A percentile compares a stretch with the other conserved stretches of the same genome.
phyloP scores from a whole-genome alignment of 2,329 filamentous ascomycete species.

The Exophiala viscosa region DNA sequence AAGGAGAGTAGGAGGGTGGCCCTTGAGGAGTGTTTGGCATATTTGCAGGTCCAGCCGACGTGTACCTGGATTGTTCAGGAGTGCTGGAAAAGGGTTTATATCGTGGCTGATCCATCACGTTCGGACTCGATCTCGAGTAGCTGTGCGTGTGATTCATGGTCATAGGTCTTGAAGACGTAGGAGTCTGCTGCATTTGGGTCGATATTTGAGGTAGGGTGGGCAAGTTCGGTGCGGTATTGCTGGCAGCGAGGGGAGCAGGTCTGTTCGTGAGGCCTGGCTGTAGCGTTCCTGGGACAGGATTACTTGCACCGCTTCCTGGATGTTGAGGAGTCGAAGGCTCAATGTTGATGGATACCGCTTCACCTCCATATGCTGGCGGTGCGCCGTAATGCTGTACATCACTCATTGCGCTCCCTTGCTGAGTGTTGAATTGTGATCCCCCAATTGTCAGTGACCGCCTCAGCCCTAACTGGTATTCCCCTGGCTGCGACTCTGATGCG shows the following conservation, averaged over 20 bases:
- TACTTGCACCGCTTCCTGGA: slow-evolving; percentile 33
- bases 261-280: slow-evolving; percentile 54
- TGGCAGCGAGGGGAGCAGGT: slow-evolving; percentile 49
- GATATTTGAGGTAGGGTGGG: slow-evolving; percentile 53
- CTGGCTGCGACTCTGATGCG: slow-evolving; percentile 9
- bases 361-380: slow-evolving; percentile 46
- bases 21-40: slow-evolving; percentile 52
- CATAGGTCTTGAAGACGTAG: slow-evolving; percentile 62
- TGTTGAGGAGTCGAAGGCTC: slow-evolving; percentile 54
- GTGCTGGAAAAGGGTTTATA: slow-evolving; percentile 62
- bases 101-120: slow-evolving; percentile 56
- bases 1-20: slow-evolving; percentile 74
- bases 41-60: slow-evolving; percentile 46
- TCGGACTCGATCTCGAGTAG: slow-evolving; percentile 83
- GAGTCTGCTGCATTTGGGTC: slow-evolving; percentile 41
- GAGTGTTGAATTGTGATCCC: slow-evolving; percentile 51
- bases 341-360: slow-evolving; percentile 56
- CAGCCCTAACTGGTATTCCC: slow-evolving; percentile 20
- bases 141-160: slow-evolving; percentile 64
- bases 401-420: slow-evolving; percentile 39
- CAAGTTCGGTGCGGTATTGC: slow-evolving; percentile 56
- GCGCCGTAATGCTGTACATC: slow-evolving; percentile 48
- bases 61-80: slow-evolving; percentile 62
- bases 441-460: slow-evolving; percentile 43
- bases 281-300: slow-evolving; percentile 57